These are phyloP conservation scores for Hypoxylon sp. DNA, from an alignment of 2,329 filamentous ascomycete genomes.

Conservation along the genomic window DNA sequence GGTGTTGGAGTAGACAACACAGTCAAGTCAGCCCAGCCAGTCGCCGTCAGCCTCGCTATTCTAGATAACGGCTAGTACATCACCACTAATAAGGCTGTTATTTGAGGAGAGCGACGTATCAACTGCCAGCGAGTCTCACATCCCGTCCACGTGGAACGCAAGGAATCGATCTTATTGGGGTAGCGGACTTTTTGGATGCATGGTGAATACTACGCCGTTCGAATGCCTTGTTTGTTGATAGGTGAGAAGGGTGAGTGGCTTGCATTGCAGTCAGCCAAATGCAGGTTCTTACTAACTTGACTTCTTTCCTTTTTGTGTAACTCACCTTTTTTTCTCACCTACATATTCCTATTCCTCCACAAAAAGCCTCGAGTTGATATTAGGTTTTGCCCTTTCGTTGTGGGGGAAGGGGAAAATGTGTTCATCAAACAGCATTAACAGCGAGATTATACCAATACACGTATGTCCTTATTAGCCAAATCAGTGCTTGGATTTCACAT, in stretches of 20 bases:
- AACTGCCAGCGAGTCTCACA: constrained; percentile 21
- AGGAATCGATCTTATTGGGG: constrained; percentile 30
- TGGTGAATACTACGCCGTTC: constrained; percentile 26
- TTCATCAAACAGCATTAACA: constrained; percentile 20
- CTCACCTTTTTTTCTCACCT: constrained; percentile 5
- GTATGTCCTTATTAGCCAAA: constrained; percentile 26
- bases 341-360: background rate
- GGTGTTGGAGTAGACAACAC: constrained; percentile 15
- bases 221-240: constrained; percentile 34
- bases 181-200: constrained; percentile 18
- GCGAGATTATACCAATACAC: constrained; percentile 19
- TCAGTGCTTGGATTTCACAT: constrained; percentile 34
- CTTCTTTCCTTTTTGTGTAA: constrained; percentile 8
- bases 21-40: constrained; percentile 35
- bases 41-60: constrained; percentile 37
- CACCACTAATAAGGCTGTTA: constrained; percentile 27
- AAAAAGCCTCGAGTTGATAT: constrained; percentile 17
- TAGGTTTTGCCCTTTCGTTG: background rate
- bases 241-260: constrained; percentile 21
- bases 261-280: constrained; percentile 36
- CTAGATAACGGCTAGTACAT: constrained; percentile 24
- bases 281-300: constrained; percentile 31
- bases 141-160: constrained; percentile 37
- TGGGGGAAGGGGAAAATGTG: constrained; percentile 2
- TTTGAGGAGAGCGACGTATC: constrained; percentile 9